phyloP scores from a whole-genome alignment of 2,329 filamentous ascomycete genomes.

The Neonectria ditissima region DNA sequence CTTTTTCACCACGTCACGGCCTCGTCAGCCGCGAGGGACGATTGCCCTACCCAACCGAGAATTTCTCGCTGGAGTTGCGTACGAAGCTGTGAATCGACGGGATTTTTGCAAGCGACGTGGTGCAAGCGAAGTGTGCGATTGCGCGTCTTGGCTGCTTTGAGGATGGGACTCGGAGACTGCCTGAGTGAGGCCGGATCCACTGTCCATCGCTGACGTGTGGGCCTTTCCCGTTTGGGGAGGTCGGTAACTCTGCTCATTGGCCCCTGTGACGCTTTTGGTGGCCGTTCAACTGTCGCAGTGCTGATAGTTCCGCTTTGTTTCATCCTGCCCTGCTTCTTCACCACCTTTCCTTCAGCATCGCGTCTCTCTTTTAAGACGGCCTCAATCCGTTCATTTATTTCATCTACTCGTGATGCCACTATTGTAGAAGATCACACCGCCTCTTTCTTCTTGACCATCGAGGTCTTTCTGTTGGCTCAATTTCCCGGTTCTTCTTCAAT shows the following conservation, averaged over 20 bases:
- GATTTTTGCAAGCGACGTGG: not conserved
- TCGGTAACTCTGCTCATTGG: slow-evolving; percentile 11
- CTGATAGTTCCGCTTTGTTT: slow-evolving; percentile 4
- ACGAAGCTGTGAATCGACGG: not conserved
- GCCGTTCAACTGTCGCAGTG: slow-evolving; percentile 1
- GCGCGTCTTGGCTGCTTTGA: slow-evolving; percentile 8
- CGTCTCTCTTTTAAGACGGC: not conserved
- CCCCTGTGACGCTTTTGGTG: not conserved
- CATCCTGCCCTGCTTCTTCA: slow-evolving; percentile 7
- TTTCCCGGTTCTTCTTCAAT: not conserved
- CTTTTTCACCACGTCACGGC: slow-evolving; percentile 3
- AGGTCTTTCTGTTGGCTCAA: not conserved
- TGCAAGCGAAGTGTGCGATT: slow-evolving; percentile 2
- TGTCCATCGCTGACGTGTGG: not conserved
- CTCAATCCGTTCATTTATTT: not conserved
- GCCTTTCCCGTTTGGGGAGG: slow-evolving; percentile 20
- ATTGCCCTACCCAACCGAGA: not conserved
- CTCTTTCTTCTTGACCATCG: not conserved
- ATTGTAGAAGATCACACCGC: not conserved
- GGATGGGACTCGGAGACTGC: not conserved
- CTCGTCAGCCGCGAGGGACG: slow-evolving; percentile 12
- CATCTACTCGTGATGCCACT: not conserved
- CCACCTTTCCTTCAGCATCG: not conserved
- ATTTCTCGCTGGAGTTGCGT: not conserved
- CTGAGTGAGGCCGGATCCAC: not conserved